Conservation (phyloP, 2,329 filamentous ascomycete genomes). For the Chaetomium olivaceum region DNA sequence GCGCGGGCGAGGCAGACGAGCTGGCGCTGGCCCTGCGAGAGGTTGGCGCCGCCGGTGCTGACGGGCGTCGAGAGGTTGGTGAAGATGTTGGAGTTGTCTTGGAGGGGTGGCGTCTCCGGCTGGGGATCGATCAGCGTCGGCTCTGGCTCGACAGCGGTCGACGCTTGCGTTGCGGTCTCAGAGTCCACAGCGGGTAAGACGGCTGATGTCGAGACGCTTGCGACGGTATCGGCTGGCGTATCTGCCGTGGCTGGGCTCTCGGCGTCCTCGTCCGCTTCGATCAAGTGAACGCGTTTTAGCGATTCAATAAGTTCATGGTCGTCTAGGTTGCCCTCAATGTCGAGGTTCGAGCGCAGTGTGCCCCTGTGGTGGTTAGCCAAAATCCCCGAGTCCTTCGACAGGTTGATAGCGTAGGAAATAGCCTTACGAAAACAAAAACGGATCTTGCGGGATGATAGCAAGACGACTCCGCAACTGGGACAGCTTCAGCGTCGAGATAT, state of each 20-base stretch:
- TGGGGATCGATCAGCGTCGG: conserved; percentile 24
- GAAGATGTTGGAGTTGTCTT: conserved; percentile 35
- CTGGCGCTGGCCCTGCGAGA: conserved; percentile 52
- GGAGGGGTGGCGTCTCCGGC: background rate
- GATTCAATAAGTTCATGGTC: conserved; percentile 63
- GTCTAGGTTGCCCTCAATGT: conserved; percentile 61
- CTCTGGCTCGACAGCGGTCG: conserved; percentile 25
- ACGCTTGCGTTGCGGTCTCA: conserved; percentile 19
- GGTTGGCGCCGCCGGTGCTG: conserved; percentile 38
- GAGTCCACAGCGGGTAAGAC: conserved; percentile 1
- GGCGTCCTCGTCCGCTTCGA: conserved; percentile 38
- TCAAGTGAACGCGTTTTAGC: conserved; percentile 61
- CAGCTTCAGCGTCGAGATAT: conserved; percentile 61
- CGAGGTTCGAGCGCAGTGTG: conserved; percentile 63
- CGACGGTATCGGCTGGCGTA: background rate
- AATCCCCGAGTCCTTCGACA: no score
- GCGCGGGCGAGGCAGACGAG: conserved; percentile 51
- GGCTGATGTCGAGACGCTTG: background rate
- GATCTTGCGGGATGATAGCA: conserved; percentile 68
- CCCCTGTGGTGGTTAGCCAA: conserved; percentile 40
- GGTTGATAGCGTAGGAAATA: no score
- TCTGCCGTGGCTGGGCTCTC: background rate
- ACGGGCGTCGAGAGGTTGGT: conserved; percentile 38
- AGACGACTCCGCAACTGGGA: conserved; percentile 61
- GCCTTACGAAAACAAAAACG: conserved; percentile 58